Conservation (phyloP, 495 filamentous ascomycete genomes). For the Gamarada debralockiae region DNA sequence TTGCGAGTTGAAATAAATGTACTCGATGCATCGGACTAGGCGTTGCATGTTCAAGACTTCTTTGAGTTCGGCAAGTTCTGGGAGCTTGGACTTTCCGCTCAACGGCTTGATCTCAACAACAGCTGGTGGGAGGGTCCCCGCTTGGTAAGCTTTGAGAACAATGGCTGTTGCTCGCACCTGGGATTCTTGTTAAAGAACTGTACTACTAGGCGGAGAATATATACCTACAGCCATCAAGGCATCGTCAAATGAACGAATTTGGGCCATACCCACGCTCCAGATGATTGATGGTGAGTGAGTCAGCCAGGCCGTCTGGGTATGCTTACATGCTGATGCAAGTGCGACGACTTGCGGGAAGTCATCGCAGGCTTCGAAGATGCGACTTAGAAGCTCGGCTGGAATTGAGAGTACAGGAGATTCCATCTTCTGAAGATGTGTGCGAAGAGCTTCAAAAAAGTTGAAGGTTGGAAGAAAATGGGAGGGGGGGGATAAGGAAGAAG, state of each 20-base stretch:
- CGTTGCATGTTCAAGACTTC: constrained; percentile 3
- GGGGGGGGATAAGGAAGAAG: not conserved
- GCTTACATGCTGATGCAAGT: constrained; percentile 9
- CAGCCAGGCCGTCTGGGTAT: constrained; percentile 1
- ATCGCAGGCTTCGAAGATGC: constrained; percentile 5
- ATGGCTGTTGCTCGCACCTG: constrained; percentile 5
- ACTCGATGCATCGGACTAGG: constrained; percentile 6
- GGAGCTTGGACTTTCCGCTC: not conserved
- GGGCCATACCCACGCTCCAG: constrained; percentile 7
- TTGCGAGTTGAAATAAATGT: constrained; percentile 1
- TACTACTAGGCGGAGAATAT: not conserved
- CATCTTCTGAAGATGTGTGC: constrained; percentile 2
- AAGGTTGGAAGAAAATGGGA: no score
- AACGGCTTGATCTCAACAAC: not conserved
- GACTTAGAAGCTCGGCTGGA: not conserved
- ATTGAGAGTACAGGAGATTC: not conserved
- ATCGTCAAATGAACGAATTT: not conserved
- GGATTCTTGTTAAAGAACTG: not conserved
- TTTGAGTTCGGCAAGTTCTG: constrained; percentile 8
- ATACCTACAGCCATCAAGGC: constrained; percentile 6
- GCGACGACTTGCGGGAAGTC: constrained; percentile 5
- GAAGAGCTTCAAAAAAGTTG: constrained; percentile 3
- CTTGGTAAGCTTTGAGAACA: constrained; percentile 2
- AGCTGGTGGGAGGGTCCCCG: not conserved
- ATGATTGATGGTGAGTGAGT: not conserved